Conservation (phyloP, 2,329 filamentous ascomycete genomes). For the Beauveria brongniartii region DNA sequence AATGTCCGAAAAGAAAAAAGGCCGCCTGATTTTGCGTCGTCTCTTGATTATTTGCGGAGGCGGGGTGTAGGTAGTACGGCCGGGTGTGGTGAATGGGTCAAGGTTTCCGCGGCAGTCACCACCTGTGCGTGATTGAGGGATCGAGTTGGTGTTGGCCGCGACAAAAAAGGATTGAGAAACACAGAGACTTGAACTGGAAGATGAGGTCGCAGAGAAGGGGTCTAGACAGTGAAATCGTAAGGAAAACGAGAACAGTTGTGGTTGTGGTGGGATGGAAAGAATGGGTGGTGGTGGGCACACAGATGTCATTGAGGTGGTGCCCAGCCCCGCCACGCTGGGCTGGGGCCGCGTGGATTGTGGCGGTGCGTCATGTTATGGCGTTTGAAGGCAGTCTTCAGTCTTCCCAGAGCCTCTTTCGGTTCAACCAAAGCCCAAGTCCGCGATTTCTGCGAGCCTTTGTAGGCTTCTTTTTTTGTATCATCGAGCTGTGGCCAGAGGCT, state of each 20-base stretch:
- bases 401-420: too few species aligned
- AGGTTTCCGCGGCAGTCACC: too few species aligned
- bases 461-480: too few species aligned
- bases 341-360: constrained; percentile 18
- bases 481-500: background rate
- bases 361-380: constrained; percentile 13
- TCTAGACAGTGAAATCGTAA: too few species aligned
- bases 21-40: background rate
- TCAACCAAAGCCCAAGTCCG: too few species aligned
- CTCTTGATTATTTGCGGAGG: constrained; percentile 2
- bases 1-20: background rate
- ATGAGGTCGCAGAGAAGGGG: too few species aligned
- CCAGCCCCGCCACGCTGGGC: constrained; percentile 5
- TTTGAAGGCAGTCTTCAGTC: too few species aligned
- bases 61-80: background rate
- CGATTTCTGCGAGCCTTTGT: too few species aligned
- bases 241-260: background rate
- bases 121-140: too few species aligned
- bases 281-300: background rate
- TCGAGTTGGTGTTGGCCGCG: background rate
- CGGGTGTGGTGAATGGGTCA: too few species aligned
- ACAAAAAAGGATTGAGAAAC: background rate
- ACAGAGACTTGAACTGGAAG: background rate
- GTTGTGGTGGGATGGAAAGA: background rate
- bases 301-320: constrained; percentile 1